Evolutionary conservation across 192 early-diverging fungal genomes (phyloP), one percentile per base, ranked within the genome.

Genomic region (Pilobolus umbonatus): DNA sequence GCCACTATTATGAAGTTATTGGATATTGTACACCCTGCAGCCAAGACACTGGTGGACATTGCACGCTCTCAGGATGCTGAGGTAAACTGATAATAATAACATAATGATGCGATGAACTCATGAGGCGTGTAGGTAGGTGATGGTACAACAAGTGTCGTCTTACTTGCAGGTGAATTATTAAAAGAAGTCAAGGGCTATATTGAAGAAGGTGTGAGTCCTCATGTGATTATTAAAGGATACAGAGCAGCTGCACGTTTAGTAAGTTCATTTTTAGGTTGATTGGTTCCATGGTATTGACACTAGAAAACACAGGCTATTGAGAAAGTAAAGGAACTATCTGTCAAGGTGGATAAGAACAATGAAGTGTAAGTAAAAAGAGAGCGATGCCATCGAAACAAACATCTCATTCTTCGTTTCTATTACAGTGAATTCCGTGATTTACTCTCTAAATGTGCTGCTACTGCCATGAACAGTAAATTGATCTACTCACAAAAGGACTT

Each of bases 11-110:
- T 99, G 85, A 92, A 90, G 76, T 78, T 98, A 45, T 77, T 99
- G 57, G 96, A 99, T 67, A 92, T 99, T 62, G 93, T 96, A 30
- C 96, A 99, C 73, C 96, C 96, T 31, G 96, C 96, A 30, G 96
- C 93, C 62, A 96, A 95, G 76, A 94, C 93, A 1, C 78, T 99
- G 36, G 96, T 99, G 21, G 96, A 99, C 71, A 98, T 99, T 75
- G 94, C 94, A 34, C 80, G 95, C 25, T 87, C 95, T 29, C 96
- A 99, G 84, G 96, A 99, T 75, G 96, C 93, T 1, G 96, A 99
- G 81, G 83, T 86, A 71, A 34, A 38, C 38, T 25, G 6, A 9
- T 22, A 34, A 3, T 35, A 52, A 36, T 11, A 52, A 36, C 17
- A 17, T 2, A 19, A 51, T 10, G 7, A 29, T n/a, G 11, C 14